These are phyloP conservation scores for Xylaria sp. DNA, from an alignment of 2,329 filamentous ascomycete species.

Conservation along the genomic window DNA sequence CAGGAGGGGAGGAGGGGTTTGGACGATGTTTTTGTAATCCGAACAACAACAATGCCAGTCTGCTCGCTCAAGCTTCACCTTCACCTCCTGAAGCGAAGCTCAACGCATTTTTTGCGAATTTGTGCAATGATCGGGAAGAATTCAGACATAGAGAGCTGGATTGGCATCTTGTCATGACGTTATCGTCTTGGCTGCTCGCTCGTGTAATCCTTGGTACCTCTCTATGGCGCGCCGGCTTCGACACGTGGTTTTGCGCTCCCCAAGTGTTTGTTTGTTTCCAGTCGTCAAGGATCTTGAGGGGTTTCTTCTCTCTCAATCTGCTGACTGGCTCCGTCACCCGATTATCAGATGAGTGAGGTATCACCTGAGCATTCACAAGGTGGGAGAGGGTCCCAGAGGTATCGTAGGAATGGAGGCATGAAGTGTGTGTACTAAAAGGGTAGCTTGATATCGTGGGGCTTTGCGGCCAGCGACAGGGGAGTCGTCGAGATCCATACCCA, in stretches of 20 bases:
- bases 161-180: background rate
- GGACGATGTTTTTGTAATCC: too few species aligned
- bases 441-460: background rate
- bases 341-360: background rate
- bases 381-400: background rate
- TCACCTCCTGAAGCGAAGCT: background rate
- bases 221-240: background rate
- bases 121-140: background rate
- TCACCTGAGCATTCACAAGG: background rate
- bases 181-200: background rate
- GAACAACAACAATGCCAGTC: too few species aligned
- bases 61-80: too few species aligned
- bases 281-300: background rate
- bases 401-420: background rate
- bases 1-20: too few species aligned
- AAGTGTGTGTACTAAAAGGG: background rate
- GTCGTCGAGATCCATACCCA: background rate
- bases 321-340: background rate
- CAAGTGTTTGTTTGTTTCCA: background rate
- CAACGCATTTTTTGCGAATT: background rate
- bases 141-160: background rate
- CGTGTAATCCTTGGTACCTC: background rate
- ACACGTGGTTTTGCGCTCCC: background rate
- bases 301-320: background rate
- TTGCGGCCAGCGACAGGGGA: constrained; percentile 1